A percentile compares a stretch with the other conserved stretches of the same genome.
Conservation (phyloP, 768 basidiomycete genomes). For the Boletus vinaceobasis region DNA sequence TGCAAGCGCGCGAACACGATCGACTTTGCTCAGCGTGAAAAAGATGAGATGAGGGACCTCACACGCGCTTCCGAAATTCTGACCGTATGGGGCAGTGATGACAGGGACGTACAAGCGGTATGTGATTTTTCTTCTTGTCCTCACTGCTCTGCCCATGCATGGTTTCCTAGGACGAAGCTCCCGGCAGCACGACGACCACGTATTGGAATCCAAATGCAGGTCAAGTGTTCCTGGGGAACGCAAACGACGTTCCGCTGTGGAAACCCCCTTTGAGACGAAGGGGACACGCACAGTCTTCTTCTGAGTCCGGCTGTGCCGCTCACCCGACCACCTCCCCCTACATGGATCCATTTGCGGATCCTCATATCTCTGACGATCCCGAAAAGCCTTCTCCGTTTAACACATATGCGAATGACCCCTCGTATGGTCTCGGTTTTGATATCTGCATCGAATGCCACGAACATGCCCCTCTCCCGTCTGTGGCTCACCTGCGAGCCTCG, state of each 20-base stretch:
- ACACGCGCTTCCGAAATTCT: slow-evolving; percentile 81
- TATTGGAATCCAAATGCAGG: slow-evolving; percentile 57
- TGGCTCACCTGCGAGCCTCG: slow-evolving; percentile 62
- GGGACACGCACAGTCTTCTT: not conserved
- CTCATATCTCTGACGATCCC: slow-evolving; percentile 8
- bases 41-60: slow-evolving; percentile 86
- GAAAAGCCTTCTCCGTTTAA: slow-evolving; percentile 35
- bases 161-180: slow-evolving; percentile 16
- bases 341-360: slow-evolving; percentile 17
- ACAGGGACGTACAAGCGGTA: slow-evolving; percentile 11
- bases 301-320: not conserved
- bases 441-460: slow-evolving; percentile 90
- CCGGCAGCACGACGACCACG: slow-evolving; percentile 36
- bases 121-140: not conserved
- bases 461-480: slow-evolving; percentile 67
- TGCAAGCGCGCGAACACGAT: slow-evolving; percentile 54
- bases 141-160: not conserved
- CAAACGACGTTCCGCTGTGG: slow-evolving; percentile 68
- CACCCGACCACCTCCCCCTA: slow-evolving; percentile 6
- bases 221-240: slow-evolving; percentile 80
- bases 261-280: slow-evolving; percentile 22
- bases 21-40: slow-evolving; percentile 79
- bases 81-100: slow-evolving; percentile 34
- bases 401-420: slow-evolving; percentile 39
- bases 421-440: slow-evolving; percentile 66